Conservation (phyloP, 2,329 filamentous ascomycete species). For the Neonectria coccinea region DNA sequence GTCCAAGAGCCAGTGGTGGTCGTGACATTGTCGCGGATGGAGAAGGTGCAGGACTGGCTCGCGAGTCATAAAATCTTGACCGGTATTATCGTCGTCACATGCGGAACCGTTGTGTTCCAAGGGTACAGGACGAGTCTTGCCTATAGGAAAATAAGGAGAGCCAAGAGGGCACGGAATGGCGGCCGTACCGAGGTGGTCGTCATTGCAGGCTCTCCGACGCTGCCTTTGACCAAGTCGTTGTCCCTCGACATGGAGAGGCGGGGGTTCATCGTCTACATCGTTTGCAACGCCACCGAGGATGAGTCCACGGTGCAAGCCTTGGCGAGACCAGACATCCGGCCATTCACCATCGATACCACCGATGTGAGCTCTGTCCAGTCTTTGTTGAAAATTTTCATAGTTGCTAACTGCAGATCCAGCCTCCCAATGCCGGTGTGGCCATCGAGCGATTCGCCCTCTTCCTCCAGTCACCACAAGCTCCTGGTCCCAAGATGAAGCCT, state of each 20-base stretch:
- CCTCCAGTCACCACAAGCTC: slow-evolving; percentile 79
- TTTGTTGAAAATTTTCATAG: neutral
- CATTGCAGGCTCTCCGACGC: slow-evolving; percentile 86
- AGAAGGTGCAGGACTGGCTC: slow-evolving; percentile 78
- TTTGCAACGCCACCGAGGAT: slow-evolving; percentile 87
- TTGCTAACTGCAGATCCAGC: slow-evolving; percentile 56
- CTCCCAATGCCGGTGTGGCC: slow-evolving; percentile 73
- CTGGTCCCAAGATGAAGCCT: slow-evolving; percentile 79
- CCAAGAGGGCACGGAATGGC: slow-evolving; percentile 83
- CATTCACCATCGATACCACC: slow-evolving; percentile 84
- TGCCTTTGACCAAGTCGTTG: slow-evolving; percentile 85
- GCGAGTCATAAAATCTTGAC: slow-evolving; percentile 78
- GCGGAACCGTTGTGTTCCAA: slow-evolving; percentile 72
- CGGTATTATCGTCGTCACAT: slow-evolving; percentile 75
- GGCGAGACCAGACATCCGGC: slow-evolving; percentile 82
- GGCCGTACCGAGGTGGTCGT: slow-evolving; percentile 88
- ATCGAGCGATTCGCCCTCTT: slow-evolving; percentile 78
- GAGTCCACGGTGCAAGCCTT: slow-evolving; percentile 82
- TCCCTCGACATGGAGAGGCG: slow-evolving; percentile 88
- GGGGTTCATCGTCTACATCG: slow-evolving; percentile 93
- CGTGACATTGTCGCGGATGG: slow-evolving; percentile 53
- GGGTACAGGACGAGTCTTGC: slow-evolving; percentile 65
- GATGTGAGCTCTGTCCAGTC: slow-evolving; percentile 66
- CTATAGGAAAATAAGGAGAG: slow-evolving; percentile 76
- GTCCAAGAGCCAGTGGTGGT: slow-evolving; percentile 50